Base-by-base conservation (phyloP, 257 asterid species). In the Nicotiana sylvestris region DNA sequence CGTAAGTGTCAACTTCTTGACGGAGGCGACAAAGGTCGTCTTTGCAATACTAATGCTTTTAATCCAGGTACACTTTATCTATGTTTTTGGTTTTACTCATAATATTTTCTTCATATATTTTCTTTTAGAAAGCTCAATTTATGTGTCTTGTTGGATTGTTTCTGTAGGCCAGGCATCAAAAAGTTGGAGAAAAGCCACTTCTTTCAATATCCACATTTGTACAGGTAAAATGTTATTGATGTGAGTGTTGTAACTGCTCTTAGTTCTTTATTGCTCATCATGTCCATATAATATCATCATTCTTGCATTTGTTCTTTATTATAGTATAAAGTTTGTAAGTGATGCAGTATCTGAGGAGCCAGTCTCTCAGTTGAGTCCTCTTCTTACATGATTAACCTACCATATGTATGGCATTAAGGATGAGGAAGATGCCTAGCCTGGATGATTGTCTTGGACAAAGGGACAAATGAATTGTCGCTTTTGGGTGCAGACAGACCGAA, bases 1-100 rank as follows among this genome's bases (percentile, higher is more conserved):
- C 67, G 91, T 96, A 61, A 93, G 99, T 82, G 98, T 96, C 87
- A 96, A 96, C 89, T 96, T 95, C 86, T 85, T 96, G 93, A 96
- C 95, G 10, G 99, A 95, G 91, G 84, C 90, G 61, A 85, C 93
- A 33, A 96, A 96, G 86, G 95, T 96, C 72, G 35, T 95, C 68
- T 95, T 96, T 90, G 99, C 99, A 74, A 81, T 95, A 81, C 61
- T 89, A 68, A 96, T 96, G 99, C 99, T 96, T 77, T 89, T 92
- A 80, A 79, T 95, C 62, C 98, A 96, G 99, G 99, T 96, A 92
- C 32, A 16, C 21, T 79, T 9, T 33, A 65, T 72, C 39, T 82
- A 64, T 82, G 46, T 72, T 74, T 64, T 53, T 56, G 68, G 29
- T 27, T 82, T 46, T 18, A 81, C 82, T 7, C 32, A 3, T 29